These are phyloP conservation scores for Linum lewisii DNA, from an alignment of 345 rosid genomes.

Conservation along the genomic window DNA sequence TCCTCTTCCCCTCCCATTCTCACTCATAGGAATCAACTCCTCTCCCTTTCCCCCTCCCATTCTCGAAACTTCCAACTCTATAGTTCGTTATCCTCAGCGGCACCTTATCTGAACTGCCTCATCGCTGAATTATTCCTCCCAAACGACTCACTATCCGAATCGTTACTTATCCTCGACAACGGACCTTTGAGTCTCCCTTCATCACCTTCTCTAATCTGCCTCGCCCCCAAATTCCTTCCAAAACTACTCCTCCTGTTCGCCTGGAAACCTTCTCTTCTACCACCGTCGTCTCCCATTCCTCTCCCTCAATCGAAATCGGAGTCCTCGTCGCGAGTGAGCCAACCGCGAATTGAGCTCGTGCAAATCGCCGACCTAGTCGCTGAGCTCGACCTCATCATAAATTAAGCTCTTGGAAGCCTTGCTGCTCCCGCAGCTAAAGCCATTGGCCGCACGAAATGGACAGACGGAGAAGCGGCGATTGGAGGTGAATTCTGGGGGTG, in stretches of 20 bases:
- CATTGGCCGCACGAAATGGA: constrained; percentile 24
- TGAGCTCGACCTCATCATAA: too few relatives aligned
- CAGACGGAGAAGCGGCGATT: constrained; percentile 22
- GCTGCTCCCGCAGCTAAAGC: constrained; percentile 18
- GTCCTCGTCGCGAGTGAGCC: constrained; percentile 28
- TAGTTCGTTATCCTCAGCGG: background rate
- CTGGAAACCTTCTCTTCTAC: background rate
- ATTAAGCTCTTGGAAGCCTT: constrained; percentile 54
- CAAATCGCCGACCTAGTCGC: constrained; percentile 63
- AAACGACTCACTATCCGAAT: background rate
- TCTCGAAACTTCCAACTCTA: background rate
- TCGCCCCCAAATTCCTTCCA: background rate
- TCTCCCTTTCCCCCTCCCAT: background rate
- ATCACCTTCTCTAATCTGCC: too few relatives aligned
- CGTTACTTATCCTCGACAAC: background rate
- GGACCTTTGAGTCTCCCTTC: background rate
- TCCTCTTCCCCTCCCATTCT: too few relatives aligned
- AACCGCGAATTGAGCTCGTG: constrained; percentile 28
- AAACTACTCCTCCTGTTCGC: background rate
- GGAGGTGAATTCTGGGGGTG: too few relatives aligned
- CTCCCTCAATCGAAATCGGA: constrained; percentile 16
- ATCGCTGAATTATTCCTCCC: background rate
- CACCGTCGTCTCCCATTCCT: background rate
- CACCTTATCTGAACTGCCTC: background rate
- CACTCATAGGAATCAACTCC: too few relatives aligned